Percentiles rank a stretch among this genome's conserved stretches.
Evolutionary conservation across 768 basidiomycete genomes (phyloP).

Genomic region (Pisolithus marmoratus): DNA sequence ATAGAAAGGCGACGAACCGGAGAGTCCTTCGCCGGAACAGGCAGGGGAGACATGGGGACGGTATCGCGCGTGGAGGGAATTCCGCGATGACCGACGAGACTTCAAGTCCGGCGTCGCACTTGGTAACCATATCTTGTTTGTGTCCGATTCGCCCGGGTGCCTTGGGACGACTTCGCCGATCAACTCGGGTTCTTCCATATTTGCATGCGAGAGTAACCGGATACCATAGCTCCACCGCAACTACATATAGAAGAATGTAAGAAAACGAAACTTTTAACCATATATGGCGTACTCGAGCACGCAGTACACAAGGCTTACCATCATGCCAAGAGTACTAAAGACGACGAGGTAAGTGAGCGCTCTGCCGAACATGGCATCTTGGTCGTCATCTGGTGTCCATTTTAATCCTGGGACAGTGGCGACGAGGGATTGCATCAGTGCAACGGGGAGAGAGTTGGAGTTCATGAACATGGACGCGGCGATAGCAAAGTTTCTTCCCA

Average conservation of each 20-base stretch:
- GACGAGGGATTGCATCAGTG: conserved; percentile 87
- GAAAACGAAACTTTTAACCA: background rate
- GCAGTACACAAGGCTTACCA: conserved; percentile 46
- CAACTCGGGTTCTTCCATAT: conserved; percentile 6
- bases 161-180: background rate
- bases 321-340: conserved; percentile 94
- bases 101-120: background rate
- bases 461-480: conserved; percentile 90
- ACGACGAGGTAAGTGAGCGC: conserved; percentile 87
- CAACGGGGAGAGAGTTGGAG: conserved; percentile 92
- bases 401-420: conserved; percentile 76
- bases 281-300: background rate
- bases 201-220: conserved; percentile 66
- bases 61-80: background rate
- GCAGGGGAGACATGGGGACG: background rate
- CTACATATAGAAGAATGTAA: conserved; percentile 33
- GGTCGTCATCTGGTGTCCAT: conserved; percentile 76
- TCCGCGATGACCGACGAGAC: background rate
- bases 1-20: background rate
- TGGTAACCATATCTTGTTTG: background rate
- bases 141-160: background rate
- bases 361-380: conserved; percentile 86
- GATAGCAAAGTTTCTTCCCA: conserved; percentile 63
- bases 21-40: conserved; percentile 14
- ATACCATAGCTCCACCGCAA: conserved; percentile 93